Evolutionary conservation across 345 rosid species (phyloP).

Genomic region (Draba incana): DNA sequence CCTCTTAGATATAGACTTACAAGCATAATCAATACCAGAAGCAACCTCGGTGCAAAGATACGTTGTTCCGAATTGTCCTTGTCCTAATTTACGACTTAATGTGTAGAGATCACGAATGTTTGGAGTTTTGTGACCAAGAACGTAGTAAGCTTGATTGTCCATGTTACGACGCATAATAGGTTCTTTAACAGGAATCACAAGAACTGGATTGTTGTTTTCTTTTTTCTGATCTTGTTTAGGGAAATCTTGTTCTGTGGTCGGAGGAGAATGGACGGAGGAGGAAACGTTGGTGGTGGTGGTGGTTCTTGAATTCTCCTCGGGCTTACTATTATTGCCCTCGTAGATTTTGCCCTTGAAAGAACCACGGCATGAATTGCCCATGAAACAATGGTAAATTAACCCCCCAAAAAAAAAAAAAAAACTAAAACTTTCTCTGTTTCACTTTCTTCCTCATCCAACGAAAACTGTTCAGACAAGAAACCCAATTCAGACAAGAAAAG

Average conservation of each 20-base stretch:
- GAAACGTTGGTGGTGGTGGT: constrained; percentile 44
- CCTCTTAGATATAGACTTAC: constrained; percentile 96
- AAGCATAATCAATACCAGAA: constrained; percentile 74
- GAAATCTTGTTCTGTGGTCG: constrained; percentile 44
- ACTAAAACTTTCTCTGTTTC: constrained; percentile 28
- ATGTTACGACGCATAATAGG: constrained; percentile 51
- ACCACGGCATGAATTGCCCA: constrained; percentile 99
- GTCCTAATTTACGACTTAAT: constrained; percentile 87
- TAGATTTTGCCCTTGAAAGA: constrained; percentile 74
- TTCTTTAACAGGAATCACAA: constrained; percentile 56
- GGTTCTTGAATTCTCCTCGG: constrained; percentile 60
- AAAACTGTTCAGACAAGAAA: constrained; percentile 12
- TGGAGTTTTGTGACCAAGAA: constrained; percentile 88
- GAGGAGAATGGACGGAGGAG: constrained; percentile 57
- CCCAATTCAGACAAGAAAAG: constrained; percentile 24
- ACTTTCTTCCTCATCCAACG: constrained; percentile 44
- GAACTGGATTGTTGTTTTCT: constrained; percentile 38
- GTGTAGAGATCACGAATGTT: constrained; percentile 85
- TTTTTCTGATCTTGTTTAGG: constrained; percentile 46
- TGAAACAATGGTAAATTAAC: constrained; percentile 54
- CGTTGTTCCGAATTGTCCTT: constrained; percentile 97
- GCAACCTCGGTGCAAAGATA: constrained; percentile 74
- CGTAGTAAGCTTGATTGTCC: constrained; percentile 75
- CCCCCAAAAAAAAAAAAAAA: not conserved
- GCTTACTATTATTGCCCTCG: constrained; percentile 69